Conservation (phyloP, 116 monocot genomes). For the Zostera marina region DNA sequence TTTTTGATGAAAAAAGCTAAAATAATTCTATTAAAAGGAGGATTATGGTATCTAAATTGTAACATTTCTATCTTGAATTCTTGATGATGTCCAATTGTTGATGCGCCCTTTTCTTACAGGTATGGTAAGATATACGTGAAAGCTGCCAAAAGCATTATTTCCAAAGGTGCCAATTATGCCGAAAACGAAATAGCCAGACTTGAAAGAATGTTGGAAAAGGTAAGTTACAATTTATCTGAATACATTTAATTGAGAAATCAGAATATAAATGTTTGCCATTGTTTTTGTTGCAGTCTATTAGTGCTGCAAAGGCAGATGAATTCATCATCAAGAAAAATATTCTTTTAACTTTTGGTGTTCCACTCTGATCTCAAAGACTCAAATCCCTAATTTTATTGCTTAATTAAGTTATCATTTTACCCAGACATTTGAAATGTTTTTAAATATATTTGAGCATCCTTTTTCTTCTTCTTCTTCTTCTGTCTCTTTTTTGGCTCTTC, state of each 20-base stretch:
- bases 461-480: too few relatives aligned
- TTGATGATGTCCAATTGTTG: not conserved
- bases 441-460: too few relatives aligned
- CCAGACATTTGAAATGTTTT: too few relatives aligned
- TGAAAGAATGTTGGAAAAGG: conserved; percentile 79
- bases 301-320: conserved; percentile 60
- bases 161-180: conserved; percentile 61
- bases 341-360: conserved; percentile 34
- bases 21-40: not conserved
- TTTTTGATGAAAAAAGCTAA: too few relatives aligned
- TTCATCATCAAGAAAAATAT: conserved; percentile 87
- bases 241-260: not conserved
- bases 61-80: not conserved
- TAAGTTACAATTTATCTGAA: not conserved
- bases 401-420: too few relatives aligned
- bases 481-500: too few relatives aligned
- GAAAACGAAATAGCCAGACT: conserved; percentile 76
- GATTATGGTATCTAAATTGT: not conserved
- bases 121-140: conserved; percentile 73
- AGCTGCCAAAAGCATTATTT: conserved; percentile 44
- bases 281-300: conserved; percentile 42
- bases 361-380: too few relatives aligned
- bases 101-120: conserved; percentile 15
- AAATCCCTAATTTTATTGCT: too few relatives aligned
- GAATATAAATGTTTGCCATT: not conserved